Evolutionary conservation across 75 land plant genomes (phyloP), one percentile per base, ranked within the genome.

Genomic region (Azolla pinnata): DNA sequence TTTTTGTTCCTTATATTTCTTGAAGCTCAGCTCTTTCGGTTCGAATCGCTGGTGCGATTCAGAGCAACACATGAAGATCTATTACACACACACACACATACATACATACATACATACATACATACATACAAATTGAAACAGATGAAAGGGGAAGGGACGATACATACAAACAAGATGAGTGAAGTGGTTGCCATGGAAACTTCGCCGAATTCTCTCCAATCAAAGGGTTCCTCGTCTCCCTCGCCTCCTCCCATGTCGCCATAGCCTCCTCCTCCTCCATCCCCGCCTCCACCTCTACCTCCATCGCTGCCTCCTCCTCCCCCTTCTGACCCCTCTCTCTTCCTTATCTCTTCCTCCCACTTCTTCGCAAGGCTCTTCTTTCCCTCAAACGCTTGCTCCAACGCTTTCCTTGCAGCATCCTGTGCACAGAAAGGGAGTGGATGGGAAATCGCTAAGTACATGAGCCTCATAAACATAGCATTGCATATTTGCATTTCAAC

Each of bases 381-480:
- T 49, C 52, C 52, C 18, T 23, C 52, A 49, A 49, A 49, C 18
- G 52, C 52, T 23, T 49, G 52, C 23, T 49, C 52, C 18, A 49
- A 49, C 7, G 52, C 52, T 49, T 17, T 49, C 5, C 18, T 5
- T 49, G 52, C 52, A 7, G 52, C 52, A 49, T 49, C 52, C 52
- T 49, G 23, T 18, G 23, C 18, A 49, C n/a, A 49, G 52, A 17
- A 49, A n/a, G n/a, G n/a, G n/a, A n/a, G n/a, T n/a, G n/a, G n/a
- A n/a, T n/a, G n/a, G n/a, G n/a, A n/a, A n/a, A n/a, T n/a, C n/a
- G n/a, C n/a, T n/a, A n/a, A n/a, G n/a, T n/a, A n/a, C n/a, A n/a
- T n/a, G n/a, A n/a, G n/a, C n/a, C n/a, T n/a, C n/a, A n/a, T n/a
- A n/a, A n/a, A n/a, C n/a, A n/a, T n/a, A n/a, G n/a, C n/a, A n/a